These are phyloP conservation scores for Trichoderma atroviride DNA, from an alignment of 2,329 filamentous ascomycete genomes.

Conservation along the genomic window DNA sequence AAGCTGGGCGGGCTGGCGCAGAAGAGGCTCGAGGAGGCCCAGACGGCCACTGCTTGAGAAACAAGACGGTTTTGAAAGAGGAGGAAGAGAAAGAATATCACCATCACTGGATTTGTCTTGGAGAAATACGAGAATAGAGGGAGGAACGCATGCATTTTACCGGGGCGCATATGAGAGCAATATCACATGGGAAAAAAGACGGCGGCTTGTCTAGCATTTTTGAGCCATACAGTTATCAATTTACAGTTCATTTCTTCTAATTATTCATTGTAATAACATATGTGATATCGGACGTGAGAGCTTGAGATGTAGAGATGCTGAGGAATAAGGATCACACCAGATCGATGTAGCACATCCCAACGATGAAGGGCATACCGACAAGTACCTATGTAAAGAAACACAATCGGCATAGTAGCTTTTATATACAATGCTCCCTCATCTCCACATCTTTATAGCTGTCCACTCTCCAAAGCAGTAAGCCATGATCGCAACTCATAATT, in stretches of 20 bases:
- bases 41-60: conserved; percentile 27
- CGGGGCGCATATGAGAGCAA: not conserved
- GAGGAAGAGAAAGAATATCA: too few species aligned
- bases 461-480: not conserved
- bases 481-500: not conserved
- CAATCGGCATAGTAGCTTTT: not conserved
- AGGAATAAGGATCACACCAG: too few species aligned
- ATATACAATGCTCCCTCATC: not conserved
- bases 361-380: too few species aligned
- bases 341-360: too few species aligned
- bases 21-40: conserved; percentile 36
- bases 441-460: not conserved
- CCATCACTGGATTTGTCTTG: not conserved
- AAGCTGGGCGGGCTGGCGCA: conserved; percentile 43
- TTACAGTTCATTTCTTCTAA: not conserved
- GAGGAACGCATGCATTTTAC: not conserved
- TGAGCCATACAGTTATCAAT: not conserved
- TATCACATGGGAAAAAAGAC: conserved; percentile 2
- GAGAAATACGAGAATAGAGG: not conserved
- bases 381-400: too few species aligned
- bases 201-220: conserved; percentile 9
- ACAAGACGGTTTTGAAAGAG: not conserved
- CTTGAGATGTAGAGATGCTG: not conserved
- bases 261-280: not conserved
- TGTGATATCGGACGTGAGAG: not conserved